Conservation (phyloP, 2,329 filamentous ascomycete genomes). For the Endoconidiophora polonica region DNA sequence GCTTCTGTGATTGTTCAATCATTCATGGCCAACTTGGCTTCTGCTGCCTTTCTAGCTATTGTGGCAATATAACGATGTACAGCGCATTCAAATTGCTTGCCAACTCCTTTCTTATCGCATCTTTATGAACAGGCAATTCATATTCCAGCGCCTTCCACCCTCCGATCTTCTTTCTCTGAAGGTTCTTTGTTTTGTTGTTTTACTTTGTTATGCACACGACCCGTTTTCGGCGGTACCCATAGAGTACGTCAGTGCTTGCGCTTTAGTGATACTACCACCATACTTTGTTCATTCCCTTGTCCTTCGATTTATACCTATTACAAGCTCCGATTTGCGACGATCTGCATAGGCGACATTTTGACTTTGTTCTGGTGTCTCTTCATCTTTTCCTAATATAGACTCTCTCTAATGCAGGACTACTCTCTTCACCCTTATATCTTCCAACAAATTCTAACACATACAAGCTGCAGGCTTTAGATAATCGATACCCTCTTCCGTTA, state of each 20-base stretch:
- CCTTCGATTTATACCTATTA: no score
- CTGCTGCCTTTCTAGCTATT: constrained; percentile 3
- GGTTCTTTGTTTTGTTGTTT: not conserved
- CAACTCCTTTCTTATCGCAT: not conserved
- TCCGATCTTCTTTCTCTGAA: not conserved
- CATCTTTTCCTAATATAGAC: no score
- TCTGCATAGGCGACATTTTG: no score
- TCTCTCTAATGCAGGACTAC: no score
- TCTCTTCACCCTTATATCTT: not conserved
- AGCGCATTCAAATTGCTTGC: not conserved
- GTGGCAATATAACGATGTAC: not conserved
- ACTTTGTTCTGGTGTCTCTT: no score
- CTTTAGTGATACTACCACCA: constrained; percentile 3
- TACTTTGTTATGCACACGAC: not conserved
- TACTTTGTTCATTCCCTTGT: no score
- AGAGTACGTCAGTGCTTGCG: not conserved
- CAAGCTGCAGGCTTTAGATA: not conserved
- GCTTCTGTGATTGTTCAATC: constrained; percentile 1
- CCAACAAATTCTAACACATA: not conserved
- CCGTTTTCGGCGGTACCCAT: not conserved
- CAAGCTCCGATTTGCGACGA: no score
- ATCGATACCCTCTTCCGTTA: constrained; percentile 7
- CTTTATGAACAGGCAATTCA: not conserved
- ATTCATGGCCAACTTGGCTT: constrained; percentile 1
- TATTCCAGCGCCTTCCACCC: not conserved